Conservation (phyloP, 495 filamentous ascomycete species). For the Chaetomium fimeti region DNA sequence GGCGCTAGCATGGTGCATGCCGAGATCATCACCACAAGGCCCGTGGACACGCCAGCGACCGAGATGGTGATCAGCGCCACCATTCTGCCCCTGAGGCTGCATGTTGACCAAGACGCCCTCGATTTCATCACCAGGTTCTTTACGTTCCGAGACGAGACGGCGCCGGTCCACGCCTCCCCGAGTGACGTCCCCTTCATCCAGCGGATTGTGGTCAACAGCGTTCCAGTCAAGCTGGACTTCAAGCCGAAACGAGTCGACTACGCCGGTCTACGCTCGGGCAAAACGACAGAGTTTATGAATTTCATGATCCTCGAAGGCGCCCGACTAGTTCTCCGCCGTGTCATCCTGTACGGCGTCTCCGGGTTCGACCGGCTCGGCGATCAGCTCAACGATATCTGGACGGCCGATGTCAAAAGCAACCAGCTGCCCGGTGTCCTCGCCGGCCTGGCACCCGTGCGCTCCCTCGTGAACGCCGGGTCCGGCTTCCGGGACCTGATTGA, state of each 20-base stretch:
- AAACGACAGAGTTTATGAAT: constrained; percentile 99
- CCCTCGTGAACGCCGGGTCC: constrained; percentile 83
- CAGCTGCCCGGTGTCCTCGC: constrained; percentile 88
- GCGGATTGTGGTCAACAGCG: constrained; percentile 77
- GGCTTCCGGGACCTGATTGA: constrained; percentile 83
- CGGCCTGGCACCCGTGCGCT: constrained; percentile 84
- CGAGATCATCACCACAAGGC: constrained; percentile 82
- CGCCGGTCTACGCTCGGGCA: constrained; percentile 89
- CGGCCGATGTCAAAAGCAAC: constrained; percentile 84
- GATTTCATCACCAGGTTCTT: constrained; percentile 98
- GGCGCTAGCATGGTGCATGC: constrained; percentile 85
- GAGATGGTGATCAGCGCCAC: constrained; percentile 86
- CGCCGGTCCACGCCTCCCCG: constrained; percentile 50
- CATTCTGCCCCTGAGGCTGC: constrained; percentile 81
- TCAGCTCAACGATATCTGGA: constrained; percentile 94
- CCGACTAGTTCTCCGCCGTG: constrained; percentile 80
- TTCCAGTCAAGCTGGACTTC: constrained; percentile 87
- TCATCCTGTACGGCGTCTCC: constrained; percentile 86
- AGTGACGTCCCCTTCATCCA: constrained; percentile 86
- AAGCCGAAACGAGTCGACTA: constrained; percentile 98
- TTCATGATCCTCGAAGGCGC: constrained; percentile 89
- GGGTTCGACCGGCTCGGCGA: constrained; percentile 86
- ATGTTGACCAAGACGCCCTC: constrained; percentile 96
- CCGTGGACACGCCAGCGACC: constrained; percentile 78
- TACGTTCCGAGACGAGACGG: constrained; percentile 85